Percentiles rank a stretch among this genome's conserved stretches.
Conservation (phyloP, 257 asterid species). For the Leonotis leonurus region DNA sequence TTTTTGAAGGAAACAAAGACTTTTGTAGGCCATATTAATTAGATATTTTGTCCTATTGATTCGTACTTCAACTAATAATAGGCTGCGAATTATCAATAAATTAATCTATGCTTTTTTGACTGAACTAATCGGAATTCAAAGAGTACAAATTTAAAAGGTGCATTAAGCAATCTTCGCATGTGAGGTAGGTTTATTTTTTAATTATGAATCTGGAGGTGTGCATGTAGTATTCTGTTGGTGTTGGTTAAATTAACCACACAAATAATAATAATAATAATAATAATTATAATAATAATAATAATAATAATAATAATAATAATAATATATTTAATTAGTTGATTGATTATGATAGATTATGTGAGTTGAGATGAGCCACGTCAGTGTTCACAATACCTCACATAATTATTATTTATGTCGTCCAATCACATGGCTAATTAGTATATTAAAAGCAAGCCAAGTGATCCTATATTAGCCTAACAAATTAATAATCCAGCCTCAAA, state of each 20-base stretch:
- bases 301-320: too few species aligned
- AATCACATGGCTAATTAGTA: conserved; percentile 6
- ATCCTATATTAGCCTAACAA: conserved; percentile 14
- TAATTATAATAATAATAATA: too few species aligned
- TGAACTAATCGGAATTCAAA: conserved; percentile 16
- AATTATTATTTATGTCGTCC: not conserved
- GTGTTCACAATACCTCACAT: conserved; percentile 12
- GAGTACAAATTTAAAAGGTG: not conserved
- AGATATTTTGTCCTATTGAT: conserved; percentile 9
- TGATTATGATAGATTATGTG: conserved; percentile 19
- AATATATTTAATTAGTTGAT: conserved; percentile 10
- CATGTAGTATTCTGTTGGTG: conserved; percentile 17
- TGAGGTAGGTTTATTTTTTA: conserved; percentile 8
- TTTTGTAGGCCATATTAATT: not conserved
- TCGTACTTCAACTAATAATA: conserved; percentile 21
- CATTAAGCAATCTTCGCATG: conserved; percentile 26
- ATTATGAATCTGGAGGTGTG: conserved; percentile 1
- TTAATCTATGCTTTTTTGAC: conserved; percentile 20
- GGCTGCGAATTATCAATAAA: conserved; percentile 12
- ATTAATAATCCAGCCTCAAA: not conserved
- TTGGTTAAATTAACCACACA: conserved; percentile 30
- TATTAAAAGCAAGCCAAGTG: not conserved
- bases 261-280: too few species aligned
- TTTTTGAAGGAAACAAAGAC: conserved; percentile 20
- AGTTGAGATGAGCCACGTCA: conserved; percentile 28